Evolutionary conservation across 1,139 yeast genomes (phyloP), one percentile per base, ranked within the genome.

Genomic region (Nakaseomyces kungkrabaensis): DNA sequence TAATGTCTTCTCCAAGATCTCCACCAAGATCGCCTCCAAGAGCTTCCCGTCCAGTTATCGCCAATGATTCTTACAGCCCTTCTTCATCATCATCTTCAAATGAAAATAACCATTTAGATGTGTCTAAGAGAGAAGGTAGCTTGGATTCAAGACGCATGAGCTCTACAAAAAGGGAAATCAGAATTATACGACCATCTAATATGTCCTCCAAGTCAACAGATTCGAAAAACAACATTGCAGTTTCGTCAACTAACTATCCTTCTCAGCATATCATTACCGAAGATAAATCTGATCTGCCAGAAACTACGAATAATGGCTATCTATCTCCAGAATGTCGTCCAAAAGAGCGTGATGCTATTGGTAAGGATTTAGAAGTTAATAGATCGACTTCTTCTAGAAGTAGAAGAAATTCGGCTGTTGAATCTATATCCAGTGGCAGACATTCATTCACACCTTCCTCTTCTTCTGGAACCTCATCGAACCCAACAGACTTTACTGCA

Each of bases 401-500:
- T 24, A 29, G 13, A 4, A 36, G 33, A 29, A 41, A 41, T 8
- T 41, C 44, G 25, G 44, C 34, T 17, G 24, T 29, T 8, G 44
- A 27, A 29, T 41, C 44, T 4, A 34, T n/a, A 10, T 41, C 34
- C n/a, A 41, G 44, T 29, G 44, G 44, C 31, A 41, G 26, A 4
- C 48, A 52, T 31, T 46, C 49, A 27, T 50, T 52, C 4, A 48
- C 56, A 7, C 55, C 58, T 3, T 54, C 62, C 4, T 56, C 65
- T 3, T 54, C 63, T 8, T 55, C 60, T 10, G 56, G 56, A 33
- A 52, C 59, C 9, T 63, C 66, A 13, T 63, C 68, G 8, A 60
- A 60, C 34, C 66, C 67, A 25, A 63, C 67, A 1, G 68, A 65
- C 50, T 62, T 63, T 48, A 60, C 63, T 0, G 29, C 60, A 6